These are phyloP conservation scores for Colletotrichum filicis DNA, from an alignment of 2,329 filamentous ascomycete genomes.

Conservation along the genomic window DNA sequence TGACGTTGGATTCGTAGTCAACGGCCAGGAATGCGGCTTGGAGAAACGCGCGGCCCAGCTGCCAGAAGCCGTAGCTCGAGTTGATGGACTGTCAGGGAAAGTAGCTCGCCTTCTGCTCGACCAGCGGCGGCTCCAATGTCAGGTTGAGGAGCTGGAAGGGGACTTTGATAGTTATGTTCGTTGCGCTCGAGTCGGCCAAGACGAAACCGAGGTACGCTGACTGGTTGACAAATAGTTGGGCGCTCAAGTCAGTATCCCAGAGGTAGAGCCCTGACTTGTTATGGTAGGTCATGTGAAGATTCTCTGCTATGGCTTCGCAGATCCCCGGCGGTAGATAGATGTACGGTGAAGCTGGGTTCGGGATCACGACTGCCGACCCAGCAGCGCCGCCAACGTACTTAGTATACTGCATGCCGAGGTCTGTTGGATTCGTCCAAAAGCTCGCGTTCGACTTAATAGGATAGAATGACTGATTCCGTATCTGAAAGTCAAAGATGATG, in stretches of 20 bases:
- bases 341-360: slow-evolving; percentile 46
- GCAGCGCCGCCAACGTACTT: slow-evolving; percentile 25
- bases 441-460: slow-evolving; percentile 1
- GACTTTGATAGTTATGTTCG: slow-evolving; percentile 54
- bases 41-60: slow-evolving; percentile 38
- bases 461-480: slow-evolving; percentile 33
- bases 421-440: slow-evolving; percentile 25
- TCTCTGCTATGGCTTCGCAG: slow-evolving; percentile 49
- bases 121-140: slow-evolving; percentile 50
- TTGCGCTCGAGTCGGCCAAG: slow-evolving; percentile 41
- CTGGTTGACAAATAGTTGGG: slow-evolving; percentile 50
- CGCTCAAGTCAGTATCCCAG: slow-evolving; percentile 48
- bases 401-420: background rate
- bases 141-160: slow-evolving; percentile 53
- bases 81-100: slow-evolving; percentile 36
- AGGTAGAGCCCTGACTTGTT: slow-evolving; percentile 49
- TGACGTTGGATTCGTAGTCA: slow-evolving; percentile 34
- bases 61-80: background rate
- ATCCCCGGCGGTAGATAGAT: slow-evolving; percentile 51
- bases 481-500: slow-evolving; percentile 39
- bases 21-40: slow-evolving; percentile 37
- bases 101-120: slow-evolving; percentile 36
- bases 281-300: slow-evolving; percentile 51
- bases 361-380: slow-evolving; percentile 21
- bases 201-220: slow-evolving; percentile 55